Evolutionary conservation across 192 early-diverging fungal genomes (phyloP), one percentile per base, ranked within the genome.

Genomic region (Podila epigama): DNA sequence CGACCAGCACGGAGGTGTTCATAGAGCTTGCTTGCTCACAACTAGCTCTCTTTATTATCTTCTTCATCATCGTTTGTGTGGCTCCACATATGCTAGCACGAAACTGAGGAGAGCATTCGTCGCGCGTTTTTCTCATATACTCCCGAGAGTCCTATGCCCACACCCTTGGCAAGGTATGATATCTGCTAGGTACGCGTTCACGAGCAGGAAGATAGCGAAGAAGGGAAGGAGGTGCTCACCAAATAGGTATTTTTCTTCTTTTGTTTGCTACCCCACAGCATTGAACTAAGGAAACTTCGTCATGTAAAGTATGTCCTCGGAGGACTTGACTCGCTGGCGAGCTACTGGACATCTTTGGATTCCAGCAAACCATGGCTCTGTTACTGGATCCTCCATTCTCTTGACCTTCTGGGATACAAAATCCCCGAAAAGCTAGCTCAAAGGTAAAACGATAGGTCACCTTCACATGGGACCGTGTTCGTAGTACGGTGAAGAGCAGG

Each of bases 281-380:
- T 77, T 18, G 60, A 64, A 36, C 66, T 77, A 11, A 39, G 50
- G 31, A 77, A 68, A 48, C 33, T 54, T 36, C 73, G 73, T 25
- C 66, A 77, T 32, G 66, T 60, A 2, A 60, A 77, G 31, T 77
- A 53, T 52, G 52, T 77, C 18, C 73, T 68, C 16, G 66, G 51
- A 0, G 65, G 41, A 29, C 3, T 77, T 13, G 61, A 77, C 33
- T 44, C 29, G 20, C 61, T 68, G 18, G 33, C 60, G 13, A 58
- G 61, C 11, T 59, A 77, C 33, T 68, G 60, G 73, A 50, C 50
- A 0, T 66, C 66, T 2, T 52, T 77, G 18, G 97, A 98, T 77
- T 91, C 97, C 13, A 90, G 88, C 58, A 90, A 90, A 66, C 94
- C 96, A 27, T 98, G 97, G 97, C 78, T 98, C 28, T 82, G 90